These are phyloP conservation scores for Gremmenia infestans DNA, from an alignment of 2,329 filamentous ascomycete genomes.

Conservation along the genomic window DNA sequence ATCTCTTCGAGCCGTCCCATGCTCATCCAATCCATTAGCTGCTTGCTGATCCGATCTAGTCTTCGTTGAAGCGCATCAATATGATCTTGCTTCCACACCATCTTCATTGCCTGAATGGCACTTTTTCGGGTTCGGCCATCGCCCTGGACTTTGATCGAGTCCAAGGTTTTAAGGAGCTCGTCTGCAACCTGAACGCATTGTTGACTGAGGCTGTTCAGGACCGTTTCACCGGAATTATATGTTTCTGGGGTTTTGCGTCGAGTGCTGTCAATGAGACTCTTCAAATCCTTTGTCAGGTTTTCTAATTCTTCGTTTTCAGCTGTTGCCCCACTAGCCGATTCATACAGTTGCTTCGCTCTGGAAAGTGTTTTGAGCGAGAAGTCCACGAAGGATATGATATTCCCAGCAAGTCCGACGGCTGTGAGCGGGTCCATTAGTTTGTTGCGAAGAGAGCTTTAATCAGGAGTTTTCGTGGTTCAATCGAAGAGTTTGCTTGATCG, in stretches of 20 bases:
- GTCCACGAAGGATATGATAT: slow-evolving; percentile 5
- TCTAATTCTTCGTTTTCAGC: no score
- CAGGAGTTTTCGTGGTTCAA: no score
- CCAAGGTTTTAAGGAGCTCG: background rate
- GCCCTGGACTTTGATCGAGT: background rate
- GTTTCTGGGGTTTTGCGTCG: no score
- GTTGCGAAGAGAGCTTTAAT: background rate
- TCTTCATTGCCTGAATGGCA: background rate
- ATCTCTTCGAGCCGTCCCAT: background rate
- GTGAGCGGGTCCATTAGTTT: slow-evolving; percentile 20
- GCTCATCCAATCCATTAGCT: background rate
- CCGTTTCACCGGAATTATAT: no score
- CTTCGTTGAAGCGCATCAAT: background rate
- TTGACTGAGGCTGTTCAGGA: no score
- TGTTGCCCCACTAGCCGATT: slow-evolving; percentile 1
- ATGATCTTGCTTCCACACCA: background rate
- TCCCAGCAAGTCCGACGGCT: slow-evolving; percentile 15
- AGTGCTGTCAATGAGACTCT: no score
- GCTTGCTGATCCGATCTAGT: background rate
- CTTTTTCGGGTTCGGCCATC: background rate
- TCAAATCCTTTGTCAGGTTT: no score
- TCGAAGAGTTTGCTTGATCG: no score
- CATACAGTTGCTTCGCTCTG: background rate
- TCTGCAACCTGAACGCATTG: background rate
- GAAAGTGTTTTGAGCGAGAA: background rate